Percentiles rank a stretch among this genome's conserved stretches.
Evolutionary conservation across 2,329 filamentous ascomycete genomes (phyloP).

Genomic region (Epichloe aotearoae): DNA sequence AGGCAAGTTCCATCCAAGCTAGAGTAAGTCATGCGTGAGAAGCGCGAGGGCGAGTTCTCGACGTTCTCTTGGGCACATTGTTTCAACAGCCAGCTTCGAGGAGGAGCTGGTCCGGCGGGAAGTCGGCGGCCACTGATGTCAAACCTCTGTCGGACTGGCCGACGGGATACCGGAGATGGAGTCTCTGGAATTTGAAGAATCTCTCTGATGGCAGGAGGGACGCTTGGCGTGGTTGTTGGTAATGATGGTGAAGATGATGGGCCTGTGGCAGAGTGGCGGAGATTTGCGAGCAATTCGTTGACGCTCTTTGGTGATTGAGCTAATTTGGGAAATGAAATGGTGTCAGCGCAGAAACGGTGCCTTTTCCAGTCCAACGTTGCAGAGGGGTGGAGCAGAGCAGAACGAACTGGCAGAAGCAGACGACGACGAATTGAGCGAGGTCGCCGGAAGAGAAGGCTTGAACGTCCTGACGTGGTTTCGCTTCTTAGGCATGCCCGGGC

Average conservation of each 20-base stretch:
- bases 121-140: slow-evolving; percentile 35
- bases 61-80: slow-evolving; percentile 7
- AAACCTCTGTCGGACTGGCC: slow-evolving; percentile 26
- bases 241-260: slow-evolving; percentile 15
- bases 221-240: slow-evolving; percentile 31
- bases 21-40: slow-evolving; percentile 11
- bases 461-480: slow-evolving; percentile 40
- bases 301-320: slow-evolving; percentile 29
- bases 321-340: slow-evolving; percentile 4
- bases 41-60: slow-evolving; percentile 8
- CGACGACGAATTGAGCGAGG: slow-evolving; percentile 20
- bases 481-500: slow-evolving; percentile 48
- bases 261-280: slow-evolving; percentile 33
- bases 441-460: slow-evolving; percentile 44
- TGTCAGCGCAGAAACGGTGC: background rate
- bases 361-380: background rate
- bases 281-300: slow-evolving; percentile 45
- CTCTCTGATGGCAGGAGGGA: slow-evolving; percentile 44
- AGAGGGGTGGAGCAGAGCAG: background rate
- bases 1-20: slow-evolving; percentile 19
- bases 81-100: slow-evolving; percentile 39
- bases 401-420: background rate
- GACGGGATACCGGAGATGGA: slow-evolving; percentile 36
- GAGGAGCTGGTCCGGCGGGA: slow-evolving; percentile 46
- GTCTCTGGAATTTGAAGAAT: slow-evolving; percentile 47